Evolutionary conservation across 768 basidiomycete species (phyloP), one percentile per base, ranked within the genome.

Genomic region (Polyporus arcularius): DNA sequence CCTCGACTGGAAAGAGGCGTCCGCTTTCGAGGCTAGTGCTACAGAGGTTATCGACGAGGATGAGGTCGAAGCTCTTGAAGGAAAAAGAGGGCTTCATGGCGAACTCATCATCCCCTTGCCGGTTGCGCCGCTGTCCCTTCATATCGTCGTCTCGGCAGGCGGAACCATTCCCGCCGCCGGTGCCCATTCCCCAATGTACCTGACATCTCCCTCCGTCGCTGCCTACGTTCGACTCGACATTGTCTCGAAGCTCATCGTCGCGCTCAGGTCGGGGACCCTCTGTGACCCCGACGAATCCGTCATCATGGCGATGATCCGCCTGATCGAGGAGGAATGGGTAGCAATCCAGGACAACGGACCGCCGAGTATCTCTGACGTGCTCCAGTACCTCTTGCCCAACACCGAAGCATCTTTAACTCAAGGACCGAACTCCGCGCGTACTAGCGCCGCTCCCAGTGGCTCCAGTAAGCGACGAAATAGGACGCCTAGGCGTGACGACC

Each of bases 181-280:
- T 68, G 77, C 69, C 21, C 82, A 85, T 57, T 83, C 87, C 0
- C 85, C 92, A 0, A 84, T 95, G 74, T 96, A 88, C 70, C 70
- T 96, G 55, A 82, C 87, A 1, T 93, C 92, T 1, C 68, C 75
- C 0, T 81, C 83, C 1, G 78, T 89, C 4, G 84, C 95, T 0
- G 82, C 92, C 1, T 96, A 96, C 72, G 77, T 96, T 57, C 86
- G 92, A 21, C 82, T 96, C 4, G 87, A 96, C 68, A 80, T 97
- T n/a, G 80, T 92, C 38, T 82, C 86, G 4, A 76, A 76, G 28
- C 76, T 94, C 18, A 77, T 94, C n/a, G 55, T 71, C 5, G 82
- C 80, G 10, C 80, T 90, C 72, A 75, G 82, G 53, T 73, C 73
- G 6, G 79, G 78, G 2, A 78, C 81, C 21, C 83, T 91, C 42